phyloP scores from a whole-genome alignment of 495 filamentous ascomycete genomes.

The Staphylotrichum tortipilum region DNA sequence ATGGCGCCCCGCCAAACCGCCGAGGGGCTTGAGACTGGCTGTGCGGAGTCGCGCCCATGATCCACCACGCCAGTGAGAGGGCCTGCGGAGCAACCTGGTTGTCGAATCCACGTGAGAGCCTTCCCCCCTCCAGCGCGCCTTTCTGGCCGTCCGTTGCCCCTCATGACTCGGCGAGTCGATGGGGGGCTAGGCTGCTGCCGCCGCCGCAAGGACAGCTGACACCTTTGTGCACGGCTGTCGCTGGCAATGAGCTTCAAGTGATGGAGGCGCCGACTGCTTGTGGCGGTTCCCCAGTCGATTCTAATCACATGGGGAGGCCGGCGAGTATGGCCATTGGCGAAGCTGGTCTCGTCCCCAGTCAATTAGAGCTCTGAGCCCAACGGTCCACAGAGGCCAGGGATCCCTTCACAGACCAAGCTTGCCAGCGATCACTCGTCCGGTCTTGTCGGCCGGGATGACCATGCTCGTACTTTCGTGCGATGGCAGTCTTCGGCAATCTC shows the following conservation, averaged over 20 bases:
- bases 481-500: background rate
- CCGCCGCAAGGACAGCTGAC: too few relatives aligned
- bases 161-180: background rate
- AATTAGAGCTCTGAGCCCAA: slow-evolving; percentile 8
- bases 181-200: background rate
- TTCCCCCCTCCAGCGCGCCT: too few relatives aligned
- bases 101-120: background rate
- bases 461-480: background rate
- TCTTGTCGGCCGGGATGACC: background rate
- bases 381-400: slow-evolving; percentile 14
- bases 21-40: slow-evolving; percentile 9
- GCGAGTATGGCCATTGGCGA: slow-evolving; percentile 12
- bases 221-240: too few relatives aligned
- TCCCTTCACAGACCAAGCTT: slow-evolving; percentile 10
- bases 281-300: slow-evolving; percentile 5
- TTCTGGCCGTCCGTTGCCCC: too few relatives aligned
- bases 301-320: slow-evolving; percentile 18
- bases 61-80: too few relatives aligned
- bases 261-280: background rate
- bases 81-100: too few relatives aligned
- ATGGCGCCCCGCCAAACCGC: slow-evolving; percentile 3
- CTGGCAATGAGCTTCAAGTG: too few relatives aligned
- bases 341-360: background rate
- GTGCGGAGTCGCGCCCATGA: slow-evolving; percentile 7
- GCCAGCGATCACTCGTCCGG: background rate